These are phyloP conservation scores for Hypoxylon intermedium DNA, from an alignment of 495 filamentous ascomycete species.

Conservation along the genomic window DNA sequence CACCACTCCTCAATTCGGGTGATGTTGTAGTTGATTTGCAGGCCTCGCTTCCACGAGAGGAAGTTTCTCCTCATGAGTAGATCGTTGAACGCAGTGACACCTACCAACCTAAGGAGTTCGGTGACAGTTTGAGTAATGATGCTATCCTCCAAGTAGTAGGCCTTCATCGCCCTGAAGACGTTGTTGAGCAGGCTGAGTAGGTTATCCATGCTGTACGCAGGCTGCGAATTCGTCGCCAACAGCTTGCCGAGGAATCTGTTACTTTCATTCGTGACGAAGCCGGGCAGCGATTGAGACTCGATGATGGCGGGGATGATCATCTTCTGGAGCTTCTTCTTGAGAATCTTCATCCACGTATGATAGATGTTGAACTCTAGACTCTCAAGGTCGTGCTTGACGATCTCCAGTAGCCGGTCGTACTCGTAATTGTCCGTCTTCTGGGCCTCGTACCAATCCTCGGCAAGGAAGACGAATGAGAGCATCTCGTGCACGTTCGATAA, in stretches of 20 bases:
- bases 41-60: conserved; percentile 97
- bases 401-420: conserved; percentile 96
- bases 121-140: conserved; percentile 96
- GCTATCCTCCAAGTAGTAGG: conserved; percentile 93
- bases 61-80: conserved; percentile 97
- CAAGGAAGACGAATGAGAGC: conserved; percentile 99
- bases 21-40: conserved; percentile 99
- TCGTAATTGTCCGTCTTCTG: conserved; percentile 99
- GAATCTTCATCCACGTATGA: conserved; percentile 99
- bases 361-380: conserved; percentile 99
- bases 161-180: conserved; percentile 97
- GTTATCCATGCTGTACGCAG: conserved; percentile 99
- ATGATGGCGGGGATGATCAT: conserved; percentile 99
- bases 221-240: conserved; percentile 81
- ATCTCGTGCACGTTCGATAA: conserved; percentile 99
- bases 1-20: conserved; percentile 99
- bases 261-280: conserved; percentile 97
- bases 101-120: conserved; percentile 90
- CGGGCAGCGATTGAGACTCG: conserved; percentile 96
- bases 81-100: conserved; percentile 99
- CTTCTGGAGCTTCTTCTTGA: conserved; percentile 98
- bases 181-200: conserved; percentile 94
- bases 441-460: conserved; percentile 99
- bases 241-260: conserved; percentile 98
- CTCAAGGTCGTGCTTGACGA: conserved; percentile 98